Evolutionary conservation across 768 basidiomycete genomes (phyloP).

Genomic region (Pleurotus djamor): DNA sequence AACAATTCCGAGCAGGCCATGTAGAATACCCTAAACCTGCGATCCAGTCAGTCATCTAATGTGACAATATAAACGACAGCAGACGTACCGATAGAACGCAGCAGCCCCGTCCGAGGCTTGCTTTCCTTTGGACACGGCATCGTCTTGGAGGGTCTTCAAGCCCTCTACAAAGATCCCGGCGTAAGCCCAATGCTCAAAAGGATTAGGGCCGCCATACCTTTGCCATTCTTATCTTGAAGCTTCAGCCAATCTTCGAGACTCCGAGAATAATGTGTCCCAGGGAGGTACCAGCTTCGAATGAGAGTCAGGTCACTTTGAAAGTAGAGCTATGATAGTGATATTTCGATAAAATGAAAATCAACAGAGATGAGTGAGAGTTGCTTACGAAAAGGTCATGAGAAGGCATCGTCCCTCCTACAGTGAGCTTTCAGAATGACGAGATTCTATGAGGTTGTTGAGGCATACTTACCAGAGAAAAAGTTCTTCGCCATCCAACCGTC

Average conservation of each 20-base stretch:
- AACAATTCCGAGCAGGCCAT: slow-evolving; percentile 73
- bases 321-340: slow-evolving; percentile 46
- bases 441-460: no score
- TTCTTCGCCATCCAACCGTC: slow-evolving; percentile 78
- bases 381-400: slow-evolving; percentile 64
- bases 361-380: no score
- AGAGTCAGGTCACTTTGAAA: slow-evolving; percentile 66
- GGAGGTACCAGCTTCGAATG: slow-evolving; percentile 57
- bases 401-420: slow-evolving; percentile 67
- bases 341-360: slow-evolving; percentile 12
- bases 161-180: no score
- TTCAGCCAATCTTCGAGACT: slow-evolving; percentile 68
- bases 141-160: slow-evolving; percentile 31
- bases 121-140: slow-evolving; percentile 21
- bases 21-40: slow-evolving; percentile 68
- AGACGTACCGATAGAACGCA: slow-evolving; percentile 1
- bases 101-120: slow-evolving; percentile 5
- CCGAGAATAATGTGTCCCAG: slow-evolving; percentile 61
- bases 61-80: neutral
- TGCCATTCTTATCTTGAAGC: slow-evolving; percentile 51
- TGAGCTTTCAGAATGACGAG: neutral
- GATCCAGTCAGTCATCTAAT: neutral
- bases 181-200: neutral
- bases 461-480: slow-evolving; percentile 64
- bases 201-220: slow-evolving; percentile 21